Evolutionary conservation across 441 rosid species (phyloP), one percentile per base, ranked within the genome.

Genomic region (Gossypium davidsonii): DNA sequence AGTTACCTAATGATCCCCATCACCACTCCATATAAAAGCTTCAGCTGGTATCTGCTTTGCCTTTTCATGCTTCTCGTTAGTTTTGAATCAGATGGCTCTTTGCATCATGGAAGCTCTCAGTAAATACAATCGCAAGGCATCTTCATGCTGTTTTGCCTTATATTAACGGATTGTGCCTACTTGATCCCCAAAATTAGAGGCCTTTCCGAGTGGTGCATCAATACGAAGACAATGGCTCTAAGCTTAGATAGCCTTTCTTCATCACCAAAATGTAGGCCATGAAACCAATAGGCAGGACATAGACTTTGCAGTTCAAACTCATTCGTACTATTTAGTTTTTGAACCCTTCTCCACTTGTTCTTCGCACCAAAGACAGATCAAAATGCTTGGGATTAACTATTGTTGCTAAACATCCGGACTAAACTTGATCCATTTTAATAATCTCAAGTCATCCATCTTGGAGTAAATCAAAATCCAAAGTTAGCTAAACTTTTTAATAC

Each of bases 11-110:
- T 74, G 82, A 74, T 67, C 77, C 82, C 64, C 88, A 79, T 53
- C 87, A 76, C 31, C 82, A 70, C 77, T 78, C 3, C 79, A 80
- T 8, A 72, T 58, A 56, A 81, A 79, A 52, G 44, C 26, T 60
- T 77, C 73, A 28, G 72, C 67, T 69, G 82, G 75, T 69, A 76
- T 86, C 66, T 84, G 80, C 63, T 85, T 78, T 39, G 88, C 81
- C 1, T 67, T 86, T 85, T 71, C 79, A 76, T 55, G 81, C 91
- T 72, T 72, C 48, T 42, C 48, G 91, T 6, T 79, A 87, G 59
- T 1, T 85, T 91, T 48, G 87, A 87, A 78, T 89, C 94, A 52
- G 94, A 89, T 71, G 94, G 92, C n/a, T 89, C 91, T 91, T 64
- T 89, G 94, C 61, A 84, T 89, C 48, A 80, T 89, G 89, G 92